These are phyloP conservation scores for Curvularia sp. DNA, from an alignment of 2,329 filamentous ascomycete genomes.

Conservation along the genomic window DNA sequence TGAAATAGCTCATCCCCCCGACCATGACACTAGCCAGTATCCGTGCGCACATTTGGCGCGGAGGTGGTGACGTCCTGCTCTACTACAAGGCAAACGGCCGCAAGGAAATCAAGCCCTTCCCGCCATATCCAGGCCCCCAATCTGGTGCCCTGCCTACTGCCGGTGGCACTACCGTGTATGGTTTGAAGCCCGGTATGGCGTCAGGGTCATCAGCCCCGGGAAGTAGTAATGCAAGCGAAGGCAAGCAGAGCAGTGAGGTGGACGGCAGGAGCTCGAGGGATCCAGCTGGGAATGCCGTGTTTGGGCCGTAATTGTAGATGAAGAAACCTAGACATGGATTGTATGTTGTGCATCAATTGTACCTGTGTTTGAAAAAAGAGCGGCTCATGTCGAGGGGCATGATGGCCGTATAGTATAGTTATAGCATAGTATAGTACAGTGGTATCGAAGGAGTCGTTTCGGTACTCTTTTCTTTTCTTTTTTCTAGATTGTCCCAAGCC, in stretches of 20 bases:
- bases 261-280: constrained; percentile 34
- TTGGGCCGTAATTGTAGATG: constrained; percentile 23
- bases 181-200: constrained; percentile 13
- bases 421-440: constrained; percentile 1
- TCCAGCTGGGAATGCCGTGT: constrained; percentile 25
- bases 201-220: constrained; percentile 20
- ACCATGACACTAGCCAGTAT: constrained; percentile 95
- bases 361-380: not conserved
- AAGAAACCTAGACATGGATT: not conserved
- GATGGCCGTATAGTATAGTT: not conserved
- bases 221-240: constrained; percentile 40
- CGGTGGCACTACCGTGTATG: constrained; percentile 3
- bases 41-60: constrained; percentile 91
- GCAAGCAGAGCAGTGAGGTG: constrained; percentile 44
- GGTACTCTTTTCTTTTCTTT: not conserved
- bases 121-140: constrained; percentile 28
- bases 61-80: constrained; percentile 88
- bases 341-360: constrained; percentile 6
- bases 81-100: constrained; percentile 92
- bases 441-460: not conserved
- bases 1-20: constrained; percentile 67
- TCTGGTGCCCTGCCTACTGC: constrained; percentile 18
- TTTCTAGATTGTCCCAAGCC: not conserved
- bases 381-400: not conserved
- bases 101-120: constrained; percentile 61